Percentiles rank a stretch among this genome's conserved stretches.
These are phyloP conservation scores for Taiozyma sp. DNA, from an alignment of 1,139 yeast species.

Conservation along the genomic window DNA sequence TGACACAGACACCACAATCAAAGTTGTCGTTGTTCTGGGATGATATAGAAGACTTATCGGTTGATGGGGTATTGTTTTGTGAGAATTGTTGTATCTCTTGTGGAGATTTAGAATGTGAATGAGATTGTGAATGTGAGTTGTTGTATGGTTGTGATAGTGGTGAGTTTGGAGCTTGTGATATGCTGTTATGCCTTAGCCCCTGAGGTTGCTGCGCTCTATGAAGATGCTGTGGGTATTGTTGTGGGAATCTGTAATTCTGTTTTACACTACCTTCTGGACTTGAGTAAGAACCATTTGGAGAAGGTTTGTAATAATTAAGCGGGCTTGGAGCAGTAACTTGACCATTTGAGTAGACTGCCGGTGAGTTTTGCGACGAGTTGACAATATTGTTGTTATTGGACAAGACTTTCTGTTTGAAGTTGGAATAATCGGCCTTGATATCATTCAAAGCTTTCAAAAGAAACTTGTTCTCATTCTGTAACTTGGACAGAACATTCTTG, in stretches of 20 bases:
- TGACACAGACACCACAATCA: conserved; percentile 64
- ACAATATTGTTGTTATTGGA: conserved; percentile 10
- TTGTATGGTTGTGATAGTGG: conserved; percentile 4
- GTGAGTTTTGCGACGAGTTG: conserved; percentile 13
- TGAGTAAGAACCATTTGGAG: conserved; percentile 4
- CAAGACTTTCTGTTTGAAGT: conserved; percentile 16
- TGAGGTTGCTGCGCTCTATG: neutral
- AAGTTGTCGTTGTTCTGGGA: conserved; percentile 17
- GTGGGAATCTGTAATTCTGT: conserved; percentile 6
- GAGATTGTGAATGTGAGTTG: neutral
- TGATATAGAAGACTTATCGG: conserved; percentile 11
- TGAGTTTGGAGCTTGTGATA: conserved; percentile 1
- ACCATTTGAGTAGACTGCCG: conserved; percentile 21
- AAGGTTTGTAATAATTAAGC: conserved; percentile 20
- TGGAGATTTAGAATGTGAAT: conserved; percentile 6
- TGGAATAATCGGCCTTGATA: conserved; percentile 21
- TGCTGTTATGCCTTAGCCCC: neutral
- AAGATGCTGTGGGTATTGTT: conserved; percentile 13
- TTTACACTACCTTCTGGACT: conserved; percentile 5
- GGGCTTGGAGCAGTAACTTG: conserved; percentile 23
- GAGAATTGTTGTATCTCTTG: conserved; percentile 7
- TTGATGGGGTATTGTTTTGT: conserved; percentile 18
- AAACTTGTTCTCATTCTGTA: conserved; percentile 31
- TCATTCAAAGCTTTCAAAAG: conserved; percentile 26
- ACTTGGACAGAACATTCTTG: conserved; percentile 33